Conservation (phyloP, 1,139 yeast species). For the Pneumocystis wakefieldiae region DNA sequence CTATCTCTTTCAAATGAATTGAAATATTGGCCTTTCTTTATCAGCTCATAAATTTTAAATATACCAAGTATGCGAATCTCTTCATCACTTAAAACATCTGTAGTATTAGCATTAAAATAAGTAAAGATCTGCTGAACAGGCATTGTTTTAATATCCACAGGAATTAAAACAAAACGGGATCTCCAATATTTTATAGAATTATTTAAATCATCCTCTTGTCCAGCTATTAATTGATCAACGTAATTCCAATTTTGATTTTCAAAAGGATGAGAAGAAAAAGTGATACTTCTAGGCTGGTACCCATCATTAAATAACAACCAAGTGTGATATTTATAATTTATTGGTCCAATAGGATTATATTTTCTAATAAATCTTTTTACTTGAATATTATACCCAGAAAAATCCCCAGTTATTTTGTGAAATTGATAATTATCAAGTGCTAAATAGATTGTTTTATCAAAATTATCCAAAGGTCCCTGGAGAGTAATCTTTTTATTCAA, state of each 20-base stretch:
- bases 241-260: slow-evolving; percentile 69
- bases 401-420: slow-evolving; percentile 61
- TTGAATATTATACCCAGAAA: slow-evolving; percentile 11
- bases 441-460: slow-evolving; percentile 54
- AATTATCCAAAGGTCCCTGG: slow-evolving; percentile 29
- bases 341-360: slow-evolving; percentile 5
- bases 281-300: slow-evolving; percentile 5
- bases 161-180: slow-evolving; percentile 67
- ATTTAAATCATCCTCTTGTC: slow-evolving; percentile 58
- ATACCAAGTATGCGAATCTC: slow-evolving; percentile 82
- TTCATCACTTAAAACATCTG: slow-evolving; percentile 59
- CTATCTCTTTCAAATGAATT: slow-evolving; percentile 31
- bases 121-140: slow-evolving; percentile 18
- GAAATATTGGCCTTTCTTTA: slow-evolving; percentile 45
- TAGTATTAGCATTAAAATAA: slow-evolving; percentile 21
- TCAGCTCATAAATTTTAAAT: slow-evolving; percentile 48
- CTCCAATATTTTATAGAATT: slow-evolving; percentile 45
- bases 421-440: slow-evolving; percentile 59
- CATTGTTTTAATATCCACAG: slow-evolving; percentile 38
- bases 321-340: slow-evolving; percentile 8
- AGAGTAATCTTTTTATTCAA: slow-evolving; percentile 17
- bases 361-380: slow-evolving; percentile 10
- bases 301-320: slow-evolving; percentile 21
- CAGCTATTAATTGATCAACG: slow-evolving; percentile 78
- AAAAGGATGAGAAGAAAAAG: slow-evolving; percentile 10